These are phyloP conservation scores for Avena sativa DNA, from an alignment of 176 grass and related monocot genomes.

Conservation along the genomic window DNA sequence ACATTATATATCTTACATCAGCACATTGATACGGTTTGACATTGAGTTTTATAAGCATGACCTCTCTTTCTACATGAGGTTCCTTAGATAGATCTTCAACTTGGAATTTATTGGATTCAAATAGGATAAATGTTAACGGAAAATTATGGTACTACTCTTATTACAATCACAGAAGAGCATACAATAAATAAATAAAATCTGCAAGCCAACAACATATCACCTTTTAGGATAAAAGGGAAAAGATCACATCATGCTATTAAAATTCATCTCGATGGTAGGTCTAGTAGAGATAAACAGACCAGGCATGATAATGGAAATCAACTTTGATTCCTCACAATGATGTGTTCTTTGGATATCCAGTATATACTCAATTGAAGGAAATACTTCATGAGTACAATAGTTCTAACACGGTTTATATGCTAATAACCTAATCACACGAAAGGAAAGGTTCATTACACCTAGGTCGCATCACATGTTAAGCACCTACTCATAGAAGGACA, in stretches of 20 bases:
- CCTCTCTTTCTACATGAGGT: slow-evolving; percentile 90
- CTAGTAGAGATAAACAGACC: neutral
- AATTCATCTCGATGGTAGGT: slow-evolving; percentile 6
- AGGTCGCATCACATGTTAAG: no score
- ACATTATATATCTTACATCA: slow-evolving; percentile 59
- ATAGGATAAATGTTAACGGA: neutral
- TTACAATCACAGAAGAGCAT: neutral
- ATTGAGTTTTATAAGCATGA: slow-evolving; percentile 97
- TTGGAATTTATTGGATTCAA: slow-evolving; percentile 49
- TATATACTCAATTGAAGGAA: neutral
- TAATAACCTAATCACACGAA: no score
- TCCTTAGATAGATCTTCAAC: slow-evolving; percentile 97
- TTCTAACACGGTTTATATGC: no score
- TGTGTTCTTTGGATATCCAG: neutral
- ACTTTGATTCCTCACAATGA: neutral
- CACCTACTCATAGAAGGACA: neutral
- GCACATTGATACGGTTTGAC: slow-evolving; percentile 63
- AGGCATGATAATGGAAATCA: neutral
- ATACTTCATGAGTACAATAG: neutral
- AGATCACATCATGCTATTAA: neutral
- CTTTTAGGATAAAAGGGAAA: slow-evolving; percentile 13
- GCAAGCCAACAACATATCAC: neutral
- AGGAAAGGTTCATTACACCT: no score
- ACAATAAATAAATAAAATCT: neutral
- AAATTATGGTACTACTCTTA: neutral